Conservation (phyloP, 2,329 filamentous ascomycete species). For the Alternaria gaisen region DNA sequence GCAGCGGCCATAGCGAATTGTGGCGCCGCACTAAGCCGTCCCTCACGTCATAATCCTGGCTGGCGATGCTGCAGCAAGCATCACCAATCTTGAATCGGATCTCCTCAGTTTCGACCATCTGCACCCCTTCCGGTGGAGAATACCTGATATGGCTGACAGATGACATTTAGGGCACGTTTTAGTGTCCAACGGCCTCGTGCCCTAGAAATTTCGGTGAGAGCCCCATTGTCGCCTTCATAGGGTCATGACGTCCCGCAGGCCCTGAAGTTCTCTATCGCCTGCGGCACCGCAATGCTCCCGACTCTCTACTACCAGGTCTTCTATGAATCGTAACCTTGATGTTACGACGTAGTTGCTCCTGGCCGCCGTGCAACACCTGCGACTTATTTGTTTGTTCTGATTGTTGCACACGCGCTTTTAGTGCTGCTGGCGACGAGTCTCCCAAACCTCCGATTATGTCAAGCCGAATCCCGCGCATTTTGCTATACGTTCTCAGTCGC, state of each 20-base stretch:
- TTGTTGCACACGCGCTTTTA: constrained; percentile 30
- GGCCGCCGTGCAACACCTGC: constrained; percentile 41
- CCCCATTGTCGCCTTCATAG: constrained; percentile 27
- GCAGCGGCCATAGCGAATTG: constrained; percentile 31
- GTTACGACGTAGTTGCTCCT: constrained; percentile 45
- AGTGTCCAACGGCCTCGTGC: constrained; percentile 33
- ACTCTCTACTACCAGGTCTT: constrained; percentile 19
- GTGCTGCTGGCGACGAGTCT: constrained; percentile 19
- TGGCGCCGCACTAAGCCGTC: constrained; percentile 17
- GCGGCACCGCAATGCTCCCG: constrained; percentile 32
- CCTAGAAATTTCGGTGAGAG: constrained; percentile 32
- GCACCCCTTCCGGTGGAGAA: constrained; percentile 28
- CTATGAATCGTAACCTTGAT: constrained; percentile 35
- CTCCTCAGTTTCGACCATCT: constrained; percentile 37
- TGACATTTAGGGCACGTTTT: constrained; percentile 34
- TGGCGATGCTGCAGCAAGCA: constrained; percentile 32
- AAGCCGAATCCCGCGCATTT: constrained; percentile 53
- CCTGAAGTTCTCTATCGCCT: constrained; percentile 23
- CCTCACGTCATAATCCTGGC: constrained; percentile 31
- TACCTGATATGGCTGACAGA: constrained; percentile 36
- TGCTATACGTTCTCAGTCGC: constrained; percentile 76
- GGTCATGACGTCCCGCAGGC: constrained; percentile 34
- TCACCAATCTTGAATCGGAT: constrained; percentile 36
- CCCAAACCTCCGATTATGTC: constrained; percentile 26
- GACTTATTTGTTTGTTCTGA: constrained; percentile 36